phyloP scores from a whole-genome alignment of 176 grass and related monocot genomes.

The Paspalum vaginatum region DNA sequence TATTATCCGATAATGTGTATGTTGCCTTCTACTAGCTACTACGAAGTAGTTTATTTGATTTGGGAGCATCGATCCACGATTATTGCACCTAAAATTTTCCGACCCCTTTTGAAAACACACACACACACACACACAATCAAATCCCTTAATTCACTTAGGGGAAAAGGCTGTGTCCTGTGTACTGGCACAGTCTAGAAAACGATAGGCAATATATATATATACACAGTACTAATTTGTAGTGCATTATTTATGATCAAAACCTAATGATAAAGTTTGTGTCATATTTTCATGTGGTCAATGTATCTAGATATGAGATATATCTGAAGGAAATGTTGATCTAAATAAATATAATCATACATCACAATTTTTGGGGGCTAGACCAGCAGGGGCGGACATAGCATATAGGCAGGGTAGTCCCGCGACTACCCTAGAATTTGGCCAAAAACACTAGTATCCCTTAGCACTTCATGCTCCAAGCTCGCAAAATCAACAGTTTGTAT shows the following conservation, averaged over 20 bases:
- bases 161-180: not conserved
- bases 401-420: no score
- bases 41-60: conserved; percentile 4
- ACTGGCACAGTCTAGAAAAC: not conserved
- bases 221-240: not conserved
- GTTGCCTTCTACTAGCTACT: not conserved
- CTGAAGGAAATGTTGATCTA: not conserved
- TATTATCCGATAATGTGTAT: conserved; percentile 13
- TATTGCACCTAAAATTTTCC: not conserved
- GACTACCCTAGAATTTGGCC: no score
- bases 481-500: no score
- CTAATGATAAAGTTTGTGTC: no score
- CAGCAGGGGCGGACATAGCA: not conserved
- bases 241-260: not conserved
- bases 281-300: not conserved
- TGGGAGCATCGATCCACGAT: not conserved
- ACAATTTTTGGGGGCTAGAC: not conserved
- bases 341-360: not conserved
- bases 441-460: no score
- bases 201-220: not conserved
- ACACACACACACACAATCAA: no score
- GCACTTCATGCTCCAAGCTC: no score
- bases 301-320: not conserved
- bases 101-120: not conserved
- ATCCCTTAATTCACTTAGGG: no score